These are phyloP conservation scores for Cicer pinnatifidum DNA, from an alignment of 306 rosid species.

Conservation along the genomic window DNA sequence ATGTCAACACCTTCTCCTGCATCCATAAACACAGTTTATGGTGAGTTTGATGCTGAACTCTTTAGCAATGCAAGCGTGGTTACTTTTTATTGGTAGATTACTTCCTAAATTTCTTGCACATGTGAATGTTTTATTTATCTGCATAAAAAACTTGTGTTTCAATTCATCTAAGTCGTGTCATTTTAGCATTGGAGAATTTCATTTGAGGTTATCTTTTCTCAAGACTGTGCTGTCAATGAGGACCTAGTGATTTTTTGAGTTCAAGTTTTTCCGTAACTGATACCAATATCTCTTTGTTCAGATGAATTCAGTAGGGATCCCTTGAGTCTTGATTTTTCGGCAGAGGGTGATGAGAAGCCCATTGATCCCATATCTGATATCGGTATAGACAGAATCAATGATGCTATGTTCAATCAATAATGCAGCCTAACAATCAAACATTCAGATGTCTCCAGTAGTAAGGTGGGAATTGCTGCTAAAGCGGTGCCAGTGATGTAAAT, in stretches of 20 bases:
- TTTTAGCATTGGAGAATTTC: slow-evolving; percentile 26
- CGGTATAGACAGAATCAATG: slow-evolving; percentile 63
- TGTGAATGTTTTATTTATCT: slow-evolving; percentile 6
- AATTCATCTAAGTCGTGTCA: slow-evolving; percentile 7
- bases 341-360: slow-evolving; percentile 64
- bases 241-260: not conserved
- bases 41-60: slow-evolving; percentile 54
- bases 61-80: not conserved
- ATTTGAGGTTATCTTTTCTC: slow-evolving; percentile 31
- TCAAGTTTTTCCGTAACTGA: slow-evolving; percentile 25
- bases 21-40: slow-evolving; percentile 65
- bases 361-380: slow-evolving; percentile 82
- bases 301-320: slow-evolving; percentile 89
- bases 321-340: slow-evolving; percentile 39
- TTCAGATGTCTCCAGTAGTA: slow-evolving; percentile 7
- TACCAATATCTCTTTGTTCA: slow-evolving; percentile 45
- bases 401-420: slow-evolving; percentile 69
- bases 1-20: slow-evolving; percentile 78
- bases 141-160: not conserved
- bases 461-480: slow-evolving; percentile 2
- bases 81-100: slow-evolving; percentile 21
- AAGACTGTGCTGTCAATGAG: not conserved
- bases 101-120: slow-evolving; percentile 14
- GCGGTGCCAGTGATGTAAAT: slow-evolving; percentile 20
- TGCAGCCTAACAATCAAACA: slow-evolving; percentile 34